These are phyloP conservation scores for Botrytis porri DNA, from an alignment of 2,329 filamentous ascomycete species.

Conservation along the genomic window DNA sequence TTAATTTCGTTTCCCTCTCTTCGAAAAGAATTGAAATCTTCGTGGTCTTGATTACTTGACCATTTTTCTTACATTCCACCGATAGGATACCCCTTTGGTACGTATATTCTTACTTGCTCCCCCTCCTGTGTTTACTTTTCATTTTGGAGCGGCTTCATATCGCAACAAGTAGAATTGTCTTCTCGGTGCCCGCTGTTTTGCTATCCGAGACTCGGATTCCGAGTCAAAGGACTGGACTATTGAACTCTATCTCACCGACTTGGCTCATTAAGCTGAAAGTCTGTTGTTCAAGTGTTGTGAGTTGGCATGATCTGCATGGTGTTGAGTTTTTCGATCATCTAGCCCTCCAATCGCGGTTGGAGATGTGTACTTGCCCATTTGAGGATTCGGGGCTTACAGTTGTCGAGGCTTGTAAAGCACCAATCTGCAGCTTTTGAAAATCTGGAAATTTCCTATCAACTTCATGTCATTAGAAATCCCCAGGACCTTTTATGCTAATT, in stretches of 20 bases:
- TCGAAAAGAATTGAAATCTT: background rate
- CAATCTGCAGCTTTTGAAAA: background rate
- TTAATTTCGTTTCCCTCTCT: background rate
- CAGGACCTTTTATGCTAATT: constrained; percentile 8
- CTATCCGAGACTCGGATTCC: background rate
- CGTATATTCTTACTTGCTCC: background rate
- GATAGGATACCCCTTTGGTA: constrained; percentile 14
- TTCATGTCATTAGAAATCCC: background rate
- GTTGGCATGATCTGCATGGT: constrained; percentile 17
- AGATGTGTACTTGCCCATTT: background rate
- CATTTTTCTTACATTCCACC: background rate
- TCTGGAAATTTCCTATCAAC: constrained; percentile 2
- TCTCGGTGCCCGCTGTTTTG: background rate
- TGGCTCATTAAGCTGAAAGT: background rate
- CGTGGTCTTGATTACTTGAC: background rate
- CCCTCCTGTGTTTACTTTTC: constrained; percentile 1
- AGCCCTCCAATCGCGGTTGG: constrained; percentile 4
- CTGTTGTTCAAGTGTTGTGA: background rate
- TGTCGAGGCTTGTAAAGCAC: constrained; percentile 1
- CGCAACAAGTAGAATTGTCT: background rate
- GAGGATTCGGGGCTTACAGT: background rate
- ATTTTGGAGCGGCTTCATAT: constrained; percentile 7
- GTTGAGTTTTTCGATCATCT: background rate
- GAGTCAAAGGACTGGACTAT: background rate
- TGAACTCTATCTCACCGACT: background rate